Conservation (phyloP, 2,329 filamentous ascomycete species). For the Botrytis aclada region DNA sequence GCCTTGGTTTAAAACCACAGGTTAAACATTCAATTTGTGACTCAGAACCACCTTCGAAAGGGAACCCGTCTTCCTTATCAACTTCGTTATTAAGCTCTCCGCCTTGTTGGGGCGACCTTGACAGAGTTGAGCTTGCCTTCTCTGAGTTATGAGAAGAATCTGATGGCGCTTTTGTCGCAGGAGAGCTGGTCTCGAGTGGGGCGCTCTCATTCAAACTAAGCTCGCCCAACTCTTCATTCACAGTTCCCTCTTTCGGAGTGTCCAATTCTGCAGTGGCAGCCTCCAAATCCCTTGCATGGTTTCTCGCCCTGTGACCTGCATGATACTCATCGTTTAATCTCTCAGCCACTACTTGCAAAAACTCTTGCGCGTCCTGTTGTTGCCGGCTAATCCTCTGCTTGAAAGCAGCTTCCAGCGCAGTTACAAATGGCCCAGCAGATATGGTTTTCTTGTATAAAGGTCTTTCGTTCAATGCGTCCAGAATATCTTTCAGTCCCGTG, state of each 20-base stretch:
- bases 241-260: constrained; percentile 15
- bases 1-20: constrained; percentile 85
- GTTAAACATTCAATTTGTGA: constrained; percentile 93
- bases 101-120: neutral
- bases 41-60: constrained; percentile 86
- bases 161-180: constrained; percentile 1
- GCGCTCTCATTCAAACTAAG: constrained; percentile 18
- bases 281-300: constrained; percentile 46
- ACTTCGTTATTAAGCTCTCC: neutral
- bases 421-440: constrained; percentile 79
- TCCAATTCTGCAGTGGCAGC: constrained; percentile 13
- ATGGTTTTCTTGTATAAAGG: constrained; percentile 94
- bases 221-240: constrained; percentile 18
- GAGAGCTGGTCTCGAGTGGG: neutral
- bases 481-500: constrained; percentile 82
- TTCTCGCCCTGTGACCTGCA: constrained; percentile 72
- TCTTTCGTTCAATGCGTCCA: constrained; percentile 89
- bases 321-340: constrained; percentile 92
- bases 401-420: constrained; percentile 80
- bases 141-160: constrained; percentile 12
- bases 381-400: constrained; percentile 86
- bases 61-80: constrained; percentile 68
- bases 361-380: constrained; percentile 97
- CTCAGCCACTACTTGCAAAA: constrained; percentile 90
- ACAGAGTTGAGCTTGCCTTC: constrained; percentile 12